Evolutionary conservation across 345 rosid species (phyloP), one percentile per base, ranked within the genome.

Genomic region (Pistacia vera): DNA sequence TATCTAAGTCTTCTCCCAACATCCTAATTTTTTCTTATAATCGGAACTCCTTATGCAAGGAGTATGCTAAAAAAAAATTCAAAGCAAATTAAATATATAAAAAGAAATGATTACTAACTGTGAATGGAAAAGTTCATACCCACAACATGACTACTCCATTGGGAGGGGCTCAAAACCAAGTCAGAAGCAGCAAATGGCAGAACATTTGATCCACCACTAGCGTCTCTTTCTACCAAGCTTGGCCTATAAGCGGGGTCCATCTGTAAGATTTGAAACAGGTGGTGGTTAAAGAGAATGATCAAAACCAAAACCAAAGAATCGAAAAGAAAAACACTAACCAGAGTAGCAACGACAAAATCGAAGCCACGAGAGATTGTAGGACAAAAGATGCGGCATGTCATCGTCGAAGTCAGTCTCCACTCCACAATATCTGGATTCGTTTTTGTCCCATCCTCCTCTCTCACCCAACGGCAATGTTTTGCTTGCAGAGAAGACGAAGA

Each of bases 111-210:
- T 22, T 22, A 22, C 22, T 22, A 22, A 22, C 22, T 22, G 22
- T 22, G 22, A 22, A 22, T 22, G 22, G 22, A 22, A 22, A 22
- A 22, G 22, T 22, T 22, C 22, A 22, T 22, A 22, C 22, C 22
- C 22, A 22, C 99, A 11, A 96, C 98, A 81, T 90, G 98, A 79
- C 92, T 88, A 67, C 99, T 96, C 99, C 99, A 93, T 81, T 89
- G 98, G 20, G 98, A 91, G 75, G 99, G 98, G 69, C 93, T 84
- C 82, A 96, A 79, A 54, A 92, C 90, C 67, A 96, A 87, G 82
- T 96, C 99, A 1, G 98, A 96, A 55, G 89, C 91, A 85, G 97
- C 90, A 59, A 93, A 83, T 0, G 99, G 97, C 55, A 86, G 84
- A 66, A 89, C 91, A 75, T 46, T 18, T 52, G 87, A 81, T 48